A percentile compares a stretch with the other conserved stretches of the same genome.
These are phyloP conservation scores for Pichia sorboxylosa DNA, from an alignment of 1,139 yeast species.

Conservation along the genomic window DNA sequence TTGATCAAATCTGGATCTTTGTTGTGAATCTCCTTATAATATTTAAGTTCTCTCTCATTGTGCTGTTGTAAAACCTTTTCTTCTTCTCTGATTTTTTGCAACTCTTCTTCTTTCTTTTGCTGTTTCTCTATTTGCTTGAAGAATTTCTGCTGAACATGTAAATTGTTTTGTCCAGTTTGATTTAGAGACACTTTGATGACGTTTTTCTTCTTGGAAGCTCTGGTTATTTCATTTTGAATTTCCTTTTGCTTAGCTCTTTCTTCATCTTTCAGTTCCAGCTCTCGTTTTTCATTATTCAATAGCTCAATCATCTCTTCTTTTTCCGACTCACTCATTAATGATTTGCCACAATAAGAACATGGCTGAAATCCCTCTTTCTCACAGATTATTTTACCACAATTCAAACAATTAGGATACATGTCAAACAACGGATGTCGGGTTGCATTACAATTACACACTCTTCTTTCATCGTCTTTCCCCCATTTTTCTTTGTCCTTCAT, in stretches of 20 bases:
- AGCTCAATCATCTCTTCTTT: slow-evolving; percentile 44
- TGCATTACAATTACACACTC: slow-evolving; percentile 68
- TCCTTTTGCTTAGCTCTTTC: slow-evolving; percentile 6
- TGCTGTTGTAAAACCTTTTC: slow-evolving; percentile 31
- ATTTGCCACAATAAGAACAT: slow-evolving; percentile 72
- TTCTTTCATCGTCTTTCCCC: slow-evolving; percentile 10
- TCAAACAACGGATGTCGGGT: slow-evolving; percentile 80
- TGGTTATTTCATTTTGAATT: slow-evolving; percentile 1
- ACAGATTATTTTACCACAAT: slow-evolving; percentile 92
- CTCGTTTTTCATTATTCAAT: slow-evolving; percentile 38
- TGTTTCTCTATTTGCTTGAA: slow-evolving; percentile 38
- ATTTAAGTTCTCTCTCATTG: slow-evolving; percentile 29
- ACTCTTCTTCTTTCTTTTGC: slow-evolving; percentile 25
- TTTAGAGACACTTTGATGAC: slow-evolving; percentile 43
- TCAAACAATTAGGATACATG: slow-evolving; percentile 83
- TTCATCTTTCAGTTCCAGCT: slow-evolving; percentile 22
- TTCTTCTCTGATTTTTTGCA: slow-evolving; percentile 25
- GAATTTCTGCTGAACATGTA: slow-evolving; percentile 57
- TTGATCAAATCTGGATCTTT: slow-evolving; percentile 43
- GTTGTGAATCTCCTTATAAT: slow-evolving; percentile 26
- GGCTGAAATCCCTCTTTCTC: slow-evolving; percentile 78
- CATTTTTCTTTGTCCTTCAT: slow-evolving; percentile 1
- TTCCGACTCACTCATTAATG: slow-evolving; percentile 51
- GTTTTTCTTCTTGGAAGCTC: slow-evolving; percentile 22
- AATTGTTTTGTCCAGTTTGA: slow-evolving; percentile 51